Evolutionary conservation across 2,329 filamentous ascomycete species (phyloP), one percentile per base, ranked within the genome.

Genomic region (Aspergillus sergii): DNA sequence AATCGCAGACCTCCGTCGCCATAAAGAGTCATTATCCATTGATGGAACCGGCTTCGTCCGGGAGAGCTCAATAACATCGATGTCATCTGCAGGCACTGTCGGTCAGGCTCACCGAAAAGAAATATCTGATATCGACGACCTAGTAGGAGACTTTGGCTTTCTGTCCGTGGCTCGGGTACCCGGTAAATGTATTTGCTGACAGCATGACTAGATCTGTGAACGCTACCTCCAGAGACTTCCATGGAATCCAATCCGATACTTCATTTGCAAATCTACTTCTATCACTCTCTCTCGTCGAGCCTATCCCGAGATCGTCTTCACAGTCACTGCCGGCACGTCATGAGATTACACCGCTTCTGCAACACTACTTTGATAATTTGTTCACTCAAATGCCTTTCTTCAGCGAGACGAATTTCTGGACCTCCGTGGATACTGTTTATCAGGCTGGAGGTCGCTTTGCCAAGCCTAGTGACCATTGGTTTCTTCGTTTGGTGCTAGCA

Each of bases 81-180:
- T 69, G 51, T 70, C 74, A 7, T 72, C 72, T 14, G 64, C 68
- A 45, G 72, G 68, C 39, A 61, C 69, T 10, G 65, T 73, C 26
- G 69, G 72, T 23, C 63, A 81, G 11, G 80, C 82, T 23, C 80
- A 84, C 61, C 79, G 82, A 26, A 86, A 84, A 67, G 94, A 97
- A 76, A 91, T 91, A 53, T 91, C 89, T 0, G 92, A 96, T 75
- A 93, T 97, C 59, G 94, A 97, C 78, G 90, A 95, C 59, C 82
- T 98, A 3, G 92, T 97, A 26, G 96, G 94, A 1, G 94, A 97
- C 73, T 97, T 98, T 82, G 94, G 94, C 59, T 94, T 93, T 72
- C 81, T 97, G 89, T 96, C 76, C 78, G 89, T 79, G 23, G 16
- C 57, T 54, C 45, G 54, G 53, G 28, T 60, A n/a, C 48, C 58